phyloP scores from a whole-genome alignment of 2,329 filamentous ascomycete genomes.

The Canariomyces notabilis region DNA sequence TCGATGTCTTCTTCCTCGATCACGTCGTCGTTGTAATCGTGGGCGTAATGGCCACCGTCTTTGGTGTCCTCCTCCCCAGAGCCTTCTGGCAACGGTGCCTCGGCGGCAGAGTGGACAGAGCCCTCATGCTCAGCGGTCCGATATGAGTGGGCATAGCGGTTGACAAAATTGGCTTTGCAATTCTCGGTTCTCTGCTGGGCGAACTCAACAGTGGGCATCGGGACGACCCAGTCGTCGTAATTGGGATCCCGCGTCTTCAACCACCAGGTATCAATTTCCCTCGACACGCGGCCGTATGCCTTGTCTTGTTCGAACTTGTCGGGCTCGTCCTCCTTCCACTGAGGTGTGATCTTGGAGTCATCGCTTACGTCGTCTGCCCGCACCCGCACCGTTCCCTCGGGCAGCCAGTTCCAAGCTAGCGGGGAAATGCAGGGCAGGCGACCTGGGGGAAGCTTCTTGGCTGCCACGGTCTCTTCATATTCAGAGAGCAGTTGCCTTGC shows the following conservation, averaged over 20 bases:
- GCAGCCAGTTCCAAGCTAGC: slow-evolving; percentile 53
- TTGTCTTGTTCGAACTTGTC: slow-evolving; percentile 57
- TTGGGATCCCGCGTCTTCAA: slow-evolving; percentile 55
- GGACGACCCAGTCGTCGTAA: slow-evolving; percentile 52
- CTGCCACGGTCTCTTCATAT: slow-evolving; percentile 46
- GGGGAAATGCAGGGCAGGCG: slow-evolving; percentile 46
- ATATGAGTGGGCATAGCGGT: slow-evolving; percentile 47
- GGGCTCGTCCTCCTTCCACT: slow-evolving; percentile 47
- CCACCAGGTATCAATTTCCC: slow-evolving; percentile 64
- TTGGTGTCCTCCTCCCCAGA: slow-evolving; percentile 14
- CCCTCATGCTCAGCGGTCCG: slow-evolving; percentile 38
- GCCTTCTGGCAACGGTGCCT: slow-evolving; percentile 33
- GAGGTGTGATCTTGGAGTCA: slow-evolving; percentile 40
- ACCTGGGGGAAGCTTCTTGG: slow-evolving; percentile 41
- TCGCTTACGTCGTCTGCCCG: slow-evolving; percentile 33
- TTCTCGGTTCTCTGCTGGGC: slow-evolving; percentile 53
- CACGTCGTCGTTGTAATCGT: slow-evolving; percentile 45
- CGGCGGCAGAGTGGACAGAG: slow-evolving; percentile 31
- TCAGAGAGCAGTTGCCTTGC: slow-evolving; percentile 51
- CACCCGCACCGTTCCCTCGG: slow-evolving; percentile 33
- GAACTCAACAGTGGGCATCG: slow-evolving; percentile 57
- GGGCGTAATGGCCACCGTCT: slow-evolving; percentile 24
- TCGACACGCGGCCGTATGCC: slow-evolving; percentile 55
- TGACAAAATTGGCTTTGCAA: slow-evolving; percentile 55
- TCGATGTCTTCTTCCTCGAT: slow-evolving; percentile 64